Evolutionary conservation across 208 protist species (phyloP).

Genomic region (Phytomonas serpens): DNA sequence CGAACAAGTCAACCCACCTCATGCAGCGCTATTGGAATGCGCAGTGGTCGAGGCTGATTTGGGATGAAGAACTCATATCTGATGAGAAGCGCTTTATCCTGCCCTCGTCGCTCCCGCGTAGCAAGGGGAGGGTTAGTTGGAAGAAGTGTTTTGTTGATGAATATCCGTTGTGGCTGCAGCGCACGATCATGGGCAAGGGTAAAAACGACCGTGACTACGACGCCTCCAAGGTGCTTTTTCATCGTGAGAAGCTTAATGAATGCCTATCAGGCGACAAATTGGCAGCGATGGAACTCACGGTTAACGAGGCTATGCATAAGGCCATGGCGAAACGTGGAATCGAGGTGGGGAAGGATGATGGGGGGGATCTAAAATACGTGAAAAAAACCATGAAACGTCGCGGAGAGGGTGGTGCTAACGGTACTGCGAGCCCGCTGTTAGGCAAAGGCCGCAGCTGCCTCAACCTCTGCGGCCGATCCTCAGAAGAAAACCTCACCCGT

Average conservation of each 20-base stretch:
- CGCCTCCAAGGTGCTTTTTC: constrained; percentile 43
- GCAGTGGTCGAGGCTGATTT: constrained; percentile 54
- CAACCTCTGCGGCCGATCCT: neutral
- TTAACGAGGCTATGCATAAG: constrained; percentile 38
- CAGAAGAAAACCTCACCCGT: constrained; percentile 17
- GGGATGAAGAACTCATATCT: constrained; percentile 34
- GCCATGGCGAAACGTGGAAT: constrained; percentile 28
- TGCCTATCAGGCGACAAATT: constrained; percentile 35
- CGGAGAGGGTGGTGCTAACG: neutral
- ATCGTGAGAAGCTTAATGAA: constrained; percentile 38
- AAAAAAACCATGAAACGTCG: neutral
- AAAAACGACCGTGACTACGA: constrained; percentile 51
- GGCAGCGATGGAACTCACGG: constrained; percentile 29
- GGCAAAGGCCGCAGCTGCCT: neutral
- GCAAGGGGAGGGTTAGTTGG: constrained; percentile 50
- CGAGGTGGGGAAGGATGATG: constrained; percentile 23
- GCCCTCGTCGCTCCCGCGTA: constrained; percentile 33
- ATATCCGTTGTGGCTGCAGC: constrained; percentile 51
- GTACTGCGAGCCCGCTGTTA: neutral
- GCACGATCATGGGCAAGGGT: constrained; percentile 34
- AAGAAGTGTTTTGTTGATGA: constrained; percentile 58
- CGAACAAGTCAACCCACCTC: constrained; percentile 28
- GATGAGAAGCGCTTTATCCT: constrained; percentile 30
- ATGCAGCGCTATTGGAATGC: constrained; percentile 86
- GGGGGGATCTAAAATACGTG: neutral